These are phyloP conservation scores for Omphalea diandra DNA, from an alignment of 441 rosid species.

Conservation along the genomic window DNA sequence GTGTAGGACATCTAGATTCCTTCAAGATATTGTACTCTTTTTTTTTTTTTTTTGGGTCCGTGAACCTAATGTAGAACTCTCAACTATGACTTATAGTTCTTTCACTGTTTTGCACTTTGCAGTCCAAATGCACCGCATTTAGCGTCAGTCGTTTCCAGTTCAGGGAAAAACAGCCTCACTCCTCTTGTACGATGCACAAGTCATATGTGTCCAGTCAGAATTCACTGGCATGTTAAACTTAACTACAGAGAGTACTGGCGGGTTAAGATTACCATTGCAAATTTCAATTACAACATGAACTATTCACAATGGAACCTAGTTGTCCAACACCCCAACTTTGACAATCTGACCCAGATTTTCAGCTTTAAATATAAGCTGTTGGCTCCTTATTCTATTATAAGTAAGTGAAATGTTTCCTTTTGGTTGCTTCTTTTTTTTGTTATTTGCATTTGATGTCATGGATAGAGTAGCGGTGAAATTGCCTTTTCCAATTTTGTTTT, in stretches of 20 bases:
- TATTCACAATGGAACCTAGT: slow-evolving; percentile 82
- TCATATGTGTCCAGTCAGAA: slow-evolving; percentile 89
- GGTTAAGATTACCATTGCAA: slow-evolving; percentile 70
- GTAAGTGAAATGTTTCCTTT: slow-evolving; percentile 41
- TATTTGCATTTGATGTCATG: neutral
- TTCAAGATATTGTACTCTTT: neutral
- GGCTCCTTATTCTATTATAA: slow-evolving; percentile 54
- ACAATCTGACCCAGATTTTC: slow-evolving; percentile 69
- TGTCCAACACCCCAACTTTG: slow-evolving; percentile 83
- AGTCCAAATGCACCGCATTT: slow-evolving; percentile 52
- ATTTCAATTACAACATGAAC: slow-evolving; percentile 81
- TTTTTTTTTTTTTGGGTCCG: neutral
- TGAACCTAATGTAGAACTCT: neutral
- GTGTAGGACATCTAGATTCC: neutral
- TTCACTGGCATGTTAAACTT: slow-evolving; percentile 88
- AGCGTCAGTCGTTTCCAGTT: slow-evolving; percentile 52
- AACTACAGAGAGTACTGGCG: slow-evolving; percentile 89
- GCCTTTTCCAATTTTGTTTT: neutral
- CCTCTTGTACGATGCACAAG: slow-evolving; percentile 72
- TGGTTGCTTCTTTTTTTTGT: slow-evolving; percentile 2
- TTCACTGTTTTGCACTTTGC: slow-evolving; percentile 19
- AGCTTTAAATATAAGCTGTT: slow-evolving; percentile 63
- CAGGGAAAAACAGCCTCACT: slow-evolving; percentile 34
- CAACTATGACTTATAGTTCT: slow-evolving; percentile 17
- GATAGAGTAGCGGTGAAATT: neutral